phyloP scores from a whole-genome alignment of 192 early-diverging fungal genomes.

The Gamsiella multidivaricata region DNA sequence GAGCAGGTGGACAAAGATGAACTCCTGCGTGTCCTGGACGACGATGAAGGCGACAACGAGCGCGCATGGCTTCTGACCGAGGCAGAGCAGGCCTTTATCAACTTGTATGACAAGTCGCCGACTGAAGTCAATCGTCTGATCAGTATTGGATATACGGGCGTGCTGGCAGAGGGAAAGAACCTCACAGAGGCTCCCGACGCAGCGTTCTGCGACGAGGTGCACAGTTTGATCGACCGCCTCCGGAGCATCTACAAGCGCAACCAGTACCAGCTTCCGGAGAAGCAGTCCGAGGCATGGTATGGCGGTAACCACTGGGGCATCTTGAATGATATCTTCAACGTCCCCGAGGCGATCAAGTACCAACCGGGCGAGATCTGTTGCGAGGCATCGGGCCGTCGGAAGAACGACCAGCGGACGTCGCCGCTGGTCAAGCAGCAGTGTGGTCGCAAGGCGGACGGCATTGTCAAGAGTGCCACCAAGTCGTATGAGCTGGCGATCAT shows the following conservation, averaged over 20 bases:
- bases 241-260: neutral
- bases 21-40: neutral
- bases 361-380: conserved; percentile 9
- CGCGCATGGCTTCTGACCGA: neutral
- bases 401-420: conserved; percentile 3
- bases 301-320: neutral
- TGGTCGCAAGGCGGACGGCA: conserved; percentile 6
- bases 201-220: neutral
- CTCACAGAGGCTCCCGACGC: neutral
- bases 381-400: conserved; percentile 7
- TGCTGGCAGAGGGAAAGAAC: neutral
- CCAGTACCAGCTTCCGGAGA: neutral
- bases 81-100: neutral
- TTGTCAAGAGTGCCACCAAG: neutral
- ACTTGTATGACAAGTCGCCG: conserved; percentile 3
- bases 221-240: neutral
- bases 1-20: neutral
- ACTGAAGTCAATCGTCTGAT: neutral
- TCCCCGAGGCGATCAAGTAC: neutral
- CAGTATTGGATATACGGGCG: neutral
- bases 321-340: conserved; percentile 4
- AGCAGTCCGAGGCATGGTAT: conserved; percentile 3
- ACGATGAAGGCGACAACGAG: neutral
- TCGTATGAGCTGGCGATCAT: conserved; percentile 7
- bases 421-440: conserved; percentile 7